Base-by-base conservation (phyloP, 1,139 yeast genomes). In the Casaregolazyma lundiana region DNA sequence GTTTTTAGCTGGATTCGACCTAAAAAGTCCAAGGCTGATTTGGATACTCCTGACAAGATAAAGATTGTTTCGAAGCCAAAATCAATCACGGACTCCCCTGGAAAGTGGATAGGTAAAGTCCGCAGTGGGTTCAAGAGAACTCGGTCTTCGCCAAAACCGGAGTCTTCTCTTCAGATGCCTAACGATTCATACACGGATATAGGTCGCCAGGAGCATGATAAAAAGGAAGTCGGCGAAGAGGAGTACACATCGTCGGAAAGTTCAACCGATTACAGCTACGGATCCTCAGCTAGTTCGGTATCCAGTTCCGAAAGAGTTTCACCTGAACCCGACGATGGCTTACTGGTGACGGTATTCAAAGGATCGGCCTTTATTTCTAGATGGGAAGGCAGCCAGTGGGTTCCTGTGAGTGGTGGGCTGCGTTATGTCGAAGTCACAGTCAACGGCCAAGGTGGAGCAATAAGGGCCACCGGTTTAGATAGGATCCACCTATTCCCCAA, bases 371-470 rank as follows among this genome's bases (percentile, higher is more conserved):
- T 35, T n/a, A 47, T 57, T 15, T 52, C 53, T 5, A 53, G 51
- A 29, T 57, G 61, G 61, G 37, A 44, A 16, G 49, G 49, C 8
- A 49, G 50, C 21, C 44, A 38, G 7, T 57, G 61, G 61, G 46
- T 44, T 6, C 51, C 54, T 2, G 29, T 55, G n/a, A 36, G 46
- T 11, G 53, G 40, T 7, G 34, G 44, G 15, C 56, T 51, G 30
- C 41, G 50, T 13, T 29, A 24, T 15, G 32, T 55, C 35, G 56
- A 57, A 35, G 59, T 57, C 6, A 41, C 48, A 16, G 53, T 53
- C 9, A 47, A 50, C 37, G 58, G 59, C 2, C 55, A 57, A 30
- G 61, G 61, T 8, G 59, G 58, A 1, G 44, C 47, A 2, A 44
- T 57, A 9, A 34, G 38, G 6, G 57, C 51, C 13, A 45, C 45